A percentile compares a stretch with the other conserved stretches of the same genome.
Conservation (phyloP, 208 protist genomes). For the Wallacemonas sp. region DNA sequence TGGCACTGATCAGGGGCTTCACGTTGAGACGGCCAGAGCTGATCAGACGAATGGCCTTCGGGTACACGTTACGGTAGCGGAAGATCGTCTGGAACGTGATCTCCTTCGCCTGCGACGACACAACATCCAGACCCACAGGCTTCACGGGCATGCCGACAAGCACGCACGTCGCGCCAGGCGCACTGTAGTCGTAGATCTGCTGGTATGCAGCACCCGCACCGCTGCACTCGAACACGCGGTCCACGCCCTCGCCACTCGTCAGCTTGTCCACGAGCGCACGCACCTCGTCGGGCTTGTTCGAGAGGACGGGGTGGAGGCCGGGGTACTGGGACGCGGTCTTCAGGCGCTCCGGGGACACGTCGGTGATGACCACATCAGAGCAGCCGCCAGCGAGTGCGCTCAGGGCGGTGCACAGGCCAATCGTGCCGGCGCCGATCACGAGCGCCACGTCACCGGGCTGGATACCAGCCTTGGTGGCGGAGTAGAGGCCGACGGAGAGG, state of each 20-base stretch:
- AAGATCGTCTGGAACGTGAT: constrained; percentile 53
- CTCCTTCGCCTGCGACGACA: constrained; percentile 46
- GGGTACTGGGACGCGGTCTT: constrained; percentile 27
- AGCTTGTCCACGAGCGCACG: constrained; percentile 22
- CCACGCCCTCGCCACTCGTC: constrained; percentile 32
- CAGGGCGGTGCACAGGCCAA: constrained; percentile 49
- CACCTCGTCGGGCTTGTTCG: constrained; percentile 21
- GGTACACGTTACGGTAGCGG: constrained; percentile 49
- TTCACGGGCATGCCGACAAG: constrained; percentile 47
- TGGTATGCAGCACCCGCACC: constrained; percentile 26
- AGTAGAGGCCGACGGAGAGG: constrained; percentile 52
- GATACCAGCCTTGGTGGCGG: constrained; percentile 47
- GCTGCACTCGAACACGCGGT: constrained; percentile 52
- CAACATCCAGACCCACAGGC: constrained; percentile 30
- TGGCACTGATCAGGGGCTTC: constrained; percentile 54
- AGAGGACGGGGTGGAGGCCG: constrained; percentile 34
- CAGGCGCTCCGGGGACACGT: constrained; percentile 28
- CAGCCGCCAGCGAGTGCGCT: constrained; percentile 42
- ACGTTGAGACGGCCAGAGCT: constrained; percentile 48
- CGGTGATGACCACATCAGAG: constrained; percentile 46
- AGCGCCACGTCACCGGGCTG: constrained; percentile 29
- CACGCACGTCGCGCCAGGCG: constrained; percentile 42
- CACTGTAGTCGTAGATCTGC: constrained; percentile 33
- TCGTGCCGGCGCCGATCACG: constrained; percentile 34
- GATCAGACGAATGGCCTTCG: constrained; percentile 32